Evolutionary conservation across 2,329 filamentous ascomycete genomes (phyloP), one percentile per base, ranked within the genome.

Genomic region (Bipolaris bicolor): DNA sequence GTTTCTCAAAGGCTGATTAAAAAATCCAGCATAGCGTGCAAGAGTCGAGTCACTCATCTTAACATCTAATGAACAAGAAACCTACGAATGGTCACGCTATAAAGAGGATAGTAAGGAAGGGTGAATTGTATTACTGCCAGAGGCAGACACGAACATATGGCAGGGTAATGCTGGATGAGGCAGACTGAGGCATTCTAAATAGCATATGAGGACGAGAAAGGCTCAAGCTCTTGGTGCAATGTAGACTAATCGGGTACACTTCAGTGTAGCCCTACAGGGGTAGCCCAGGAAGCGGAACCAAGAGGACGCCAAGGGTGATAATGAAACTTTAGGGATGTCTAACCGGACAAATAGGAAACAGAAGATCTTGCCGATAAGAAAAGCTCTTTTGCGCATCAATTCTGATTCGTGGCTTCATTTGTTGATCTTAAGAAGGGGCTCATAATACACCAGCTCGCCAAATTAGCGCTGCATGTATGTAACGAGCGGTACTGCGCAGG

Each of bases 221-320:
- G 45, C 16, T 36, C 11, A 37, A 37, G 16, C 31, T 48, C 45
- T 48, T 36, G 16, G 26, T 18, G 24, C 29, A 33, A 33, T 33
- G 24, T 37, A n/a, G 29, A 37, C 24, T 33, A 22, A 48, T 22
- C 16, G 5, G 31, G 5, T 48, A 37, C 33, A 48, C 34, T 48
- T 48, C 6, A 22, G 18, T 3, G 16, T 48, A 48, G 31, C 45
- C 29, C 45, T 36, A 36, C 7, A 48, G 15, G 29, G 45, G 22
- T 20, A 18, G 9, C 31, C 34, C n/a, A 2, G 45, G 13, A 48
- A 36, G 45, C 31, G 31, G 26, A 48, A 37, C 29, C 45, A 18
- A 48, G 16, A 48, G 45, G 13, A 48, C 31, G 45, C 24, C 45
- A 48, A 48, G 16, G 31, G 45, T 48, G 31, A 48, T 48, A 4